A percentile compares a stretch with the other conserved stretches of the same genome.
Evolutionary conservation across 345 rosid species (phyloP).

Genomic region (Syzygium oleosum): DNA sequence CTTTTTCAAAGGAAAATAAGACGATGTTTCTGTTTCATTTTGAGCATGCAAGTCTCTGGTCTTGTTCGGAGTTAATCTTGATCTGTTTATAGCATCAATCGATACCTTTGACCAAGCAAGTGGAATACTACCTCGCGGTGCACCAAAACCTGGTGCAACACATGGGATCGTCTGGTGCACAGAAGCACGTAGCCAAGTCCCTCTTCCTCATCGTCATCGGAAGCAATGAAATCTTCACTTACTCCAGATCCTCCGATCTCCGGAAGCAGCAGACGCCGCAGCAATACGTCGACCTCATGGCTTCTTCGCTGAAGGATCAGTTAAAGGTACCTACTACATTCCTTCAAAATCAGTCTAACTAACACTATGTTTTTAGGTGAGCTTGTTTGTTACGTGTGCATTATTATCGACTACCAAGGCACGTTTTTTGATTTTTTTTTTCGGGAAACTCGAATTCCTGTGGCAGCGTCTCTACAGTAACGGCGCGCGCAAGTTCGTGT

Average conservation of each 20-base stretch:
- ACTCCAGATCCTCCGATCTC: background rate
- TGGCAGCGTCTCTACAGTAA: conserved; percentile 30
- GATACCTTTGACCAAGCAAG: conserved; percentile 15
- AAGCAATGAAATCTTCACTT: conserved; percentile 15
- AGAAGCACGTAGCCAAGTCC: conserved; percentile 6
- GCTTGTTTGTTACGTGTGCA: background rate
- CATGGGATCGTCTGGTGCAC: conserved; percentile 5
- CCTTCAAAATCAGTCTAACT: background rate
- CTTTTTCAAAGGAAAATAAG: no score
- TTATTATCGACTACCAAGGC: background rate
- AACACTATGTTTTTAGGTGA: background rate
- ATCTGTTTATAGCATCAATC: background rate
- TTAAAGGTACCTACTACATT: background rate
- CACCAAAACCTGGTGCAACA: background rate
- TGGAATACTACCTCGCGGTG: conserved; percentile 1
- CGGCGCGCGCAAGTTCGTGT: conserved; percentile 48
- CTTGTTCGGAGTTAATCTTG: background rate
- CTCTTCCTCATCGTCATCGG: conserved; percentile 9
- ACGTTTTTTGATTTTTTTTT: background rate
- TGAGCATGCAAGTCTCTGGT: background rate
- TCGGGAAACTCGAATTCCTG: background rate
- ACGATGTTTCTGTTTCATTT: no score
- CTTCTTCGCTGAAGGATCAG: background rate
- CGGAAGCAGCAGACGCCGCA: conserved; percentile 1
- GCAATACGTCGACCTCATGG: conserved; percentile 8